These are phyloP conservation scores for Fragaria vesca DNA, from an alignment of 306 rosid genomes.

Conservation along the genomic window DNA sequence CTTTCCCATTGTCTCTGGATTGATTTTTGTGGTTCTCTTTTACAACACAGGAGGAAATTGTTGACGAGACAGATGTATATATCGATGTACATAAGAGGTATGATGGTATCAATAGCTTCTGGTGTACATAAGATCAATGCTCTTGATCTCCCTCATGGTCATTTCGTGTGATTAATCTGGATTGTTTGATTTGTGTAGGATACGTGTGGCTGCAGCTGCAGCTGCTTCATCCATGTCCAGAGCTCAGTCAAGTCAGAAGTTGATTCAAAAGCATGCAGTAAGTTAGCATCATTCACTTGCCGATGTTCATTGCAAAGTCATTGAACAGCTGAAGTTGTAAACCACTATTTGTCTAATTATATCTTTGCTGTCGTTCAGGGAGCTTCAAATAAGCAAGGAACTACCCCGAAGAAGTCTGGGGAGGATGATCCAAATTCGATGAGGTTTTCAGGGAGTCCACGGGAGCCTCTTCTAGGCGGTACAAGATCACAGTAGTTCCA, in stretches of 20 bases:
- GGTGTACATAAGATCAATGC: neutral
- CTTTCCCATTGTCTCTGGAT: neutral
- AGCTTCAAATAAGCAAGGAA: constrained; percentile 41
- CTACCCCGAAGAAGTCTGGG: constrained; percentile 27
- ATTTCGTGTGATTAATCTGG: constrained; percentile 20
- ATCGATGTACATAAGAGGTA: constrained; percentile 82
- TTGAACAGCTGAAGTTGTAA: neutral
- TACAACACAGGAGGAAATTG: constrained; percentile 55
- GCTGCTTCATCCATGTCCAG: constrained; percentile 51
- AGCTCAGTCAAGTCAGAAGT: constrained; percentile 46
- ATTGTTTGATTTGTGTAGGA: constrained; percentile 34
- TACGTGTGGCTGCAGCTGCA: constrained; percentile 54
- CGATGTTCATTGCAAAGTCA: neutral
- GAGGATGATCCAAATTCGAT: constrained; percentile 29
- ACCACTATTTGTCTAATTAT: constrained; percentile 1
- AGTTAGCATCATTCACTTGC: constrained; percentile 27
- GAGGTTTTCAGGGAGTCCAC: constrained; percentile 32
- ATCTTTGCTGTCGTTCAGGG: constrained; percentile 49
- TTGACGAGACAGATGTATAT: constrained; percentile 56
- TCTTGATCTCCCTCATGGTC: neutral
- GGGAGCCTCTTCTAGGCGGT: constrained; percentile 22
- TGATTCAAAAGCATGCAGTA: constrained; percentile 42
- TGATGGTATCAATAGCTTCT: neutral
- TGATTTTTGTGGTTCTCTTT: neutral
- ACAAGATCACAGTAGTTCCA: constrained; percentile 22